A percentile compares a stretch with the other conserved stretches of the same genome.
Conservation (phyloP, 768 basidiomycete genomes). For the Pulveroboletus sp. region DNA sequence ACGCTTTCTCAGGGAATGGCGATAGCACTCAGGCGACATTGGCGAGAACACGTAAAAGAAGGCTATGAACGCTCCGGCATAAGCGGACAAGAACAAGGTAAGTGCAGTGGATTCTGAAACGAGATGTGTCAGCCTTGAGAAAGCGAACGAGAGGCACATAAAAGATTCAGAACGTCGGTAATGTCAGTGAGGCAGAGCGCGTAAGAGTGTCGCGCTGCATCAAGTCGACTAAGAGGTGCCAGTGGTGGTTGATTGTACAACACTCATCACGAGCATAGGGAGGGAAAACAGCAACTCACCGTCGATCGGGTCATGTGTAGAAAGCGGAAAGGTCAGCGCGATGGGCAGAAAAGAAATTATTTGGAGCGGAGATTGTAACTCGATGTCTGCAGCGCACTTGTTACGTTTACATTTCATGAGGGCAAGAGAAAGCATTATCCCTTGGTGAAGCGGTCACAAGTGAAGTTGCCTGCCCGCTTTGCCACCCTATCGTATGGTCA, state of each 20-base stretch:
- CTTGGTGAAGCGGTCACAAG: too few species aligned
- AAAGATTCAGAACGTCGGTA: slow-evolving; percentile 50
- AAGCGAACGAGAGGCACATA: background rate
- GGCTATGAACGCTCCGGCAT: too few species aligned
- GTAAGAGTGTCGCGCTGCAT: background rate
- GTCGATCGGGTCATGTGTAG: background rate
- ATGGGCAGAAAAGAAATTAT: background rate
- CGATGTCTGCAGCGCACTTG: too few species aligned
- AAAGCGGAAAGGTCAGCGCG: background rate
- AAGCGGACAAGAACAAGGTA: too few species aligned
- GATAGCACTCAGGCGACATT: too few species aligned
- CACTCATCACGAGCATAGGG: slow-evolving; percentile 60
- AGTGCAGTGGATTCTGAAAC: slow-evolving; percentile 3
- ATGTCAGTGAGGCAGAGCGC: slow-evolving; percentile 38
- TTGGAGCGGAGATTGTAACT: background rate
- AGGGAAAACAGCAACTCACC: slow-evolving; percentile 14
- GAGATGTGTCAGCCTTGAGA: slow-evolving; percentile 16
- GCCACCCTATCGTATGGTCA: too few species aligned
- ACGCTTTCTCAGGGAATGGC: too few species aligned
- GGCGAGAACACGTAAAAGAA: too few species aligned
- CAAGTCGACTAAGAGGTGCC: slow-evolving; percentile 36
- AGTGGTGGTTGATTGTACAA: slow-evolving; percentile 66
- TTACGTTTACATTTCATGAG: too few species aligned
- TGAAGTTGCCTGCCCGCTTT: too few species aligned
- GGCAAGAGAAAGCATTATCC: too few species aligned